Evolutionary conservation across 2,329 filamentous ascomycete genomes (phyloP).

Genomic region (Aspergillaceae sp.): DNA sequence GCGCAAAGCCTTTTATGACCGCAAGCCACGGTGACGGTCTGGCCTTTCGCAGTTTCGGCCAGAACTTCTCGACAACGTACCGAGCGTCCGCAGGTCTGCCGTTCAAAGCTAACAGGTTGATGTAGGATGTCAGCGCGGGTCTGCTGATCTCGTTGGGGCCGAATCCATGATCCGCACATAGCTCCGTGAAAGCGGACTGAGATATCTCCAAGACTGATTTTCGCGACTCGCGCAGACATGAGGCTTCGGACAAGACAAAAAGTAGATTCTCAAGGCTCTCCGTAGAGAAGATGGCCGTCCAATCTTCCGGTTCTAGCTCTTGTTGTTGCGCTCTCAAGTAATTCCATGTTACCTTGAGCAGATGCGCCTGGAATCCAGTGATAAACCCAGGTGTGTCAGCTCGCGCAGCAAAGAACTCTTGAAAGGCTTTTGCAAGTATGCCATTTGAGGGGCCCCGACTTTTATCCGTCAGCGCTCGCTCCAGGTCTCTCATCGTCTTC

Average conservation of each 20-base stretch:
- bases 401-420: constrained; percentile 53
- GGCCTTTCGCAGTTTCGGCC: constrained; percentile 22
- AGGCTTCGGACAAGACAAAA: constrained; percentile 28
- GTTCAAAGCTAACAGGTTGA: constrained; percentile 46
- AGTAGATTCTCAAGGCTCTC: constrained; percentile 35
- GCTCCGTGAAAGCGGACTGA: constrained; percentile 27
- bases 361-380: constrained; percentile 59
- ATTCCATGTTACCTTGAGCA: constrained; percentile 51
- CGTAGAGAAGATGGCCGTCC: constrained; percentile 29
- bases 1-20: constrained; percentile 54
- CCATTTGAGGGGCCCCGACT: constrained; percentile 54
- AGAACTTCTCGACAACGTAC: constrained; percentile 37
- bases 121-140: constrained; percentile 37
- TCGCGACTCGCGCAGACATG: constrained; percentile 28
- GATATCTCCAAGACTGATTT: constrained; percentile 33
- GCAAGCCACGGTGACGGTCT: constrained; percentile 37
- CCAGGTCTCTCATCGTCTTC: constrained; percentile 60
- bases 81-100: constrained; percentile 49
- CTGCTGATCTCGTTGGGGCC: constrained; percentile 24
- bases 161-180: constrained; percentile 37
- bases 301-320: constrained; percentile 23
- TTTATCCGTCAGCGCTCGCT: constrained; percentile 53
- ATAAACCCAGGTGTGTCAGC: constrained; percentile 41
- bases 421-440: constrained; percentile 59
- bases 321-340: constrained; percentile 44